Evolutionary conservation across 306 rosid genomes (phyloP), one percentile per base, ranked within the genome.

Genomic region (Sechiopsis laciniata): DNA sequence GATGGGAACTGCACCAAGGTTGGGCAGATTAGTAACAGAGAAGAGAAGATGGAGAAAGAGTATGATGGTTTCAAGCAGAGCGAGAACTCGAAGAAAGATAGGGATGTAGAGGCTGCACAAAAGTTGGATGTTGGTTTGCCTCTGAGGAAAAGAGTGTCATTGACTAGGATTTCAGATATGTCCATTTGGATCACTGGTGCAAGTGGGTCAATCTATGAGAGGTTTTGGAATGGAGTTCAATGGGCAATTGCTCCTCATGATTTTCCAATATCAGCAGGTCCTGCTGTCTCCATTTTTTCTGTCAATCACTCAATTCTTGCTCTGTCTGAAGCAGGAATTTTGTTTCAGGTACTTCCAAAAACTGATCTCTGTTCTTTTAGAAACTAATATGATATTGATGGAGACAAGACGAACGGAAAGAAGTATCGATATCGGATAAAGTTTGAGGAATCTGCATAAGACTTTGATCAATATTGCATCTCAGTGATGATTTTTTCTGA

Each of bases 151-250:
- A 87, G 96, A 66, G 72, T 87, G 77, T 93, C 96, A 3, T 82
- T 93, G 94, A 88, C 85, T 72, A 88, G 72, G 84, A 78, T 93
- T 85, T 87, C 91, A 32, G 96, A 86, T 53, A 78, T 81, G 56
- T 90, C 97, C n/a, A 69, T 88, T 53, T 93, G 97, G 98, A 69
- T 93, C 71, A 93, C 88, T 74, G 94, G 94, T 74, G 88, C 82
- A 79, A 93, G 97, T 84, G 98, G 98, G 3, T 87, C 87, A 7
- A 93, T 93, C 59, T 90, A 86, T 79, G 98, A 93, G 90, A 90
- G 97, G 85, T 88, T 87, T 80, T 93, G 97, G 98, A 93, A 93
- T 86, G 97, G 94, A 72, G 80, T 88, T n/a, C 96, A 90, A 79
- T 93, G 98, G 97, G 94, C 87, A 51, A 46, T 87, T 56, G 91